Conservation (phyloP, 2,329 filamentous ascomycete genomes). For the Curvularia verruculosa region DNA sequence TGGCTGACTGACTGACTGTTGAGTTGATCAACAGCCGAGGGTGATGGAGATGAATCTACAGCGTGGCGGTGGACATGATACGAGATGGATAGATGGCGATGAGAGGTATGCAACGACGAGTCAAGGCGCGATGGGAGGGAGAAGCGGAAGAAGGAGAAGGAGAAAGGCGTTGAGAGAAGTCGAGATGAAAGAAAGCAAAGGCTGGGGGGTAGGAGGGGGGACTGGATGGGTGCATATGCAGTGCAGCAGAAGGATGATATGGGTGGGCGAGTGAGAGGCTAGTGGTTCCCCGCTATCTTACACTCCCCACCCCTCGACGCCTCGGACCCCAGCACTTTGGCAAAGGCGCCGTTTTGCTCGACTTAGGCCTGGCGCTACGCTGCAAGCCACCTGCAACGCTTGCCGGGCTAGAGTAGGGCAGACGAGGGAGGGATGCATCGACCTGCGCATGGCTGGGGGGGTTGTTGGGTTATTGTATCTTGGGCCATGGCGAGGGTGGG, state of each 20-base stretch:
- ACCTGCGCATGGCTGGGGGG: too few relatives aligned
- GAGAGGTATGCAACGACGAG: slow-evolving; percentile 17
- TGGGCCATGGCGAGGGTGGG: too few relatives aligned
- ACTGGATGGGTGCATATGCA: slow-evolving; percentile 29
- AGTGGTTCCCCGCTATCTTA: slow-evolving; percentile 38
- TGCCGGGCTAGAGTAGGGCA: slow-evolving; percentile 17
- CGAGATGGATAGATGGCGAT: slow-evolving; percentile 5
- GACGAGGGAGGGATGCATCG: too few relatives aligned
- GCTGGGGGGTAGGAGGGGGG: slow-evolving; percentile 23
- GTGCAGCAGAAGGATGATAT: slow-evolving; percentile 38
- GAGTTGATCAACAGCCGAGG: slow-evolving; percentile 33
- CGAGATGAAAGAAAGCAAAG: slow-evolving; percentile 15
- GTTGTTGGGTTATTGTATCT: too few relatives aligned
- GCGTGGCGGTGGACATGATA: slow-evolving; percentile 30
- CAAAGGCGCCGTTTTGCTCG: slow-evolving; percentile 40
- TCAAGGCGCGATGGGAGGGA: slow-evolving; percentile 24
- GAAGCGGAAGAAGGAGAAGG: slow-evolving; percentile 21
- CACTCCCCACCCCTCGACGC: slow-evolving; percentile 22
- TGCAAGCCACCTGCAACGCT: slow-evolving; percentile 42
- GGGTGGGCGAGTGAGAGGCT: slow-evolving; percentile 21
- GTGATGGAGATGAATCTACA: slow-evolving; percentile 33
- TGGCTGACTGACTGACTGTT: slow-evolving; percentile 15
- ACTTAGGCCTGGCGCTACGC: slow-evolving; percentile 30
- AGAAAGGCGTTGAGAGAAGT: neutral
- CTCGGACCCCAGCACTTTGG: slow-evolving; percentile 22